These are phyloP conservation scores for Chrysoporthe deuterocubensis DNA, from an alignment of 2,329 filamentous ascomycete species.

Conservation along the genomic window DNA sequence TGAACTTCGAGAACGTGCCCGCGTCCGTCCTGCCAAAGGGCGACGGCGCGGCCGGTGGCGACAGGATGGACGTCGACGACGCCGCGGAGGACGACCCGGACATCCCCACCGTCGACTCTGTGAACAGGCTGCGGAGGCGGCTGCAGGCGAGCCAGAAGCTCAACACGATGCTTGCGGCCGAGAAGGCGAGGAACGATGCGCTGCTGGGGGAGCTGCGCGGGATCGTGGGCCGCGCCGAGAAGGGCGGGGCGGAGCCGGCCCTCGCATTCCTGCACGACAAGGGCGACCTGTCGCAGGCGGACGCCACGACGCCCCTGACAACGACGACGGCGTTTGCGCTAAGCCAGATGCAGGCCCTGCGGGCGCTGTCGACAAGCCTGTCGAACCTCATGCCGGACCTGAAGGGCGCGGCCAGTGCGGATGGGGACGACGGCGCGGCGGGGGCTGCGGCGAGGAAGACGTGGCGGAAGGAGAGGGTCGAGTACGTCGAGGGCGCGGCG, in stretches of 20 bases:
- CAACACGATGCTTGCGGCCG: slow-evolving; percentile 69
- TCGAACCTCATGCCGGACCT: slow-evolving; percentile 70
- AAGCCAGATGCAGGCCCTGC: slow-evolving; percentile 80
- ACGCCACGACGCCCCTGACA: slow-evolving; percentile 60
- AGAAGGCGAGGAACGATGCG: slow-evolving; percentile 72
- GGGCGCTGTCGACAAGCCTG: slow-evolving; percentile 64
- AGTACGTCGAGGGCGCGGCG: slow-evolving; percentile 84
- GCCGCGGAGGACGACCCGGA: slow-evolving; percentile 27
- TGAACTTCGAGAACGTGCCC: slow-evolving; percentile 48
- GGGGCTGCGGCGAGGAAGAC: slow-evolving; percentile 46
- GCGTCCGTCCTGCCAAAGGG: neutral
- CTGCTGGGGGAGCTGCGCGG: slow-evolving; percentile 67
- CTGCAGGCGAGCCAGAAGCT: slow-evolving; percentile 80
- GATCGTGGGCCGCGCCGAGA: slow-evolving; percentile 40
- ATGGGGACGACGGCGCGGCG: neutral
- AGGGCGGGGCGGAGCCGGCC: slow-evolving; percentile 34
- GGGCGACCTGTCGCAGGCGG: slow-evolving; percentile 55
- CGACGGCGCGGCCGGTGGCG: slow-evolving; percentile 17
- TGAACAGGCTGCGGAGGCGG: slow-evolving; percentile 73
- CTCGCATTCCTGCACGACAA: slow-evolving; percentile 64
- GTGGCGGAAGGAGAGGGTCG: slow-evolving; percentile 71
- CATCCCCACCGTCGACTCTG: slow-evolving; percentile 65
- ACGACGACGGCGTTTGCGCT: slow-evolving; percentile 80
- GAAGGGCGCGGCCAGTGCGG: slow-evolving; percentile 22
- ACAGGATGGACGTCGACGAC: slow-evolving; percentile 32